phyloP scores from a whole-genome alignment of 345 rosid species.

The Kernera saxatilis region DNA sequence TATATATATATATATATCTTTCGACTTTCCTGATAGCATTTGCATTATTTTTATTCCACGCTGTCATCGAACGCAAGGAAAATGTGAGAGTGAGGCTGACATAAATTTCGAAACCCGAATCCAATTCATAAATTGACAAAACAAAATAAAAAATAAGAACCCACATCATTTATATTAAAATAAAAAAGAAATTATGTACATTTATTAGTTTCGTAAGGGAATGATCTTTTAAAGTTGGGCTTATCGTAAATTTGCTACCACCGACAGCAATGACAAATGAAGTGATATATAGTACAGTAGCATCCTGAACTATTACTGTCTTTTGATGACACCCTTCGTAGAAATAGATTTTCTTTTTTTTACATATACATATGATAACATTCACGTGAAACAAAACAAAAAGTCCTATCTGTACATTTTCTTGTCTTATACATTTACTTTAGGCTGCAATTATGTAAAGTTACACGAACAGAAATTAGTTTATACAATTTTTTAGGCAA shows the following conservation, averaged over 20 bases:
- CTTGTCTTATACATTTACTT: background rate
- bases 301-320: conserved; percentile 20
- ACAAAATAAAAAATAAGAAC: background rate
- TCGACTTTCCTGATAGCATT: background rate
- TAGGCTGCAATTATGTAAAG: background rate
- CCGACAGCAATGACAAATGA: conserved; percentile 25
- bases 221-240: background rate
- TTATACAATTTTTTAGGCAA: background rate
- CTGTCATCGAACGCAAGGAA: conserved; percentile 5
- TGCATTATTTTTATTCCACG: conserved; percentile 6
- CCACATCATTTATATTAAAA: background rate
- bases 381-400: conserved; percentile 10
- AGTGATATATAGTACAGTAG: conserved; percentile 1
- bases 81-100: background rate
- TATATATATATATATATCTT: background rate
- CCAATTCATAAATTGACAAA: conserved; percentile 11
- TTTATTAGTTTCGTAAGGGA: background rate
- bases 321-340: conserved; percentile 12
- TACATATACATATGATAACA: too few species aligned
- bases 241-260: background rate
- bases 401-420: background rate
- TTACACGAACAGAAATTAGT: background rate
- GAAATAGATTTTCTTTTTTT: background rate
- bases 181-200: too few species aligned
- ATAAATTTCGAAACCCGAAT: background rate